A percentile compares a stretch with the other conserved stretches of the same genome.
Evolutionary conservation across 31 red algal species (phyloP).

Genomic region (Odonthalia washingtoniensis): DNA sequence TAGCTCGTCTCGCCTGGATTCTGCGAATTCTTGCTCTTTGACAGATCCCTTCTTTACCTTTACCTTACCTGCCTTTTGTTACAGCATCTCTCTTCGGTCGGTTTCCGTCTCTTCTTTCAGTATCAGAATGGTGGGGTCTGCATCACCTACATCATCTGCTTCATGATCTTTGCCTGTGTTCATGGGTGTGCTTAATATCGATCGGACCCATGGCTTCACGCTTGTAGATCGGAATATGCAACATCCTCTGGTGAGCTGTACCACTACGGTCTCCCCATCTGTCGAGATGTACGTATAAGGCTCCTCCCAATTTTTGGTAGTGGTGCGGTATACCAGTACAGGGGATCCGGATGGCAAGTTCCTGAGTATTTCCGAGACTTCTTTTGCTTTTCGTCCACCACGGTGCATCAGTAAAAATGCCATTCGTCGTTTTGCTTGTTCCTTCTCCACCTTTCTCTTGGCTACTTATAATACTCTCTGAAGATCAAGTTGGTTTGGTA

Average conservation of each 20-base stretch:
- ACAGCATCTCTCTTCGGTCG: background rate
- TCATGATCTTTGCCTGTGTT: background rate
- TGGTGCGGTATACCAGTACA: constrained; percentile 17
- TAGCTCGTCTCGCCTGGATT: background rate
- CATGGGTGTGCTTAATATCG: background rate
- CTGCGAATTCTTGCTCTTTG: background rate
- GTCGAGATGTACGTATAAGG: background rate
- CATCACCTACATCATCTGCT: background rate
- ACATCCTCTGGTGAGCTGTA: background rate
- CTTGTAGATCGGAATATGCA: background rate
- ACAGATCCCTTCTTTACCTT: background rate
- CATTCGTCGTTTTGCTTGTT: constrained; percentile 37
- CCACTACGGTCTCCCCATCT: constrained; percentile 39
- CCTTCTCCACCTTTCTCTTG: background rate
- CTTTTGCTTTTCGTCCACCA: constrained; percentile 22
- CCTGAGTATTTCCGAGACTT: background rate
- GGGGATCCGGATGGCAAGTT: constrained; percentile 7
- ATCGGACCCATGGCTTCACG: background rate
- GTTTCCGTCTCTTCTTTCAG: background rate
- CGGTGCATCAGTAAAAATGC: constrained; percentile 24
- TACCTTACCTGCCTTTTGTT: background rate
- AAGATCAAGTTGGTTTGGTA: background rate
- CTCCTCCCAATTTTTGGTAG: constrained; percentile 12
- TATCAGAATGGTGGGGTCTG: background rate
- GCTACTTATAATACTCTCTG: background rate